Percentiles rank a stretch among this genome's conserved stretches.
phyloP scores from a whole-genome alignment of 306 rosid species.

The Leucaena leucocephala region DNA sequence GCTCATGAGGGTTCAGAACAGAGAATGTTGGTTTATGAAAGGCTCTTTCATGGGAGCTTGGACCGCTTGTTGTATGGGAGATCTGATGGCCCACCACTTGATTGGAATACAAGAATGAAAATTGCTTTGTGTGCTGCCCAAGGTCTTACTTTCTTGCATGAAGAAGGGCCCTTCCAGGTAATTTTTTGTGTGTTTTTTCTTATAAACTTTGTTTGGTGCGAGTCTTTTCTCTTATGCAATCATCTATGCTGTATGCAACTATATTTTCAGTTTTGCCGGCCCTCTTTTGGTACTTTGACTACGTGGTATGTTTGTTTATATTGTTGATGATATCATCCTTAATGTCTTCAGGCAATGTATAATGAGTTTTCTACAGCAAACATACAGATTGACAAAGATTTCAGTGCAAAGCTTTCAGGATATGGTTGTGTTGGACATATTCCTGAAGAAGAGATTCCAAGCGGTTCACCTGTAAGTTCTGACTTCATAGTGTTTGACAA shows the following conservation, averaged over 20 bases:
- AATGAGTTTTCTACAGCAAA: conserved; percentile 90
- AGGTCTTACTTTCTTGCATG: conserved; percentile 97
- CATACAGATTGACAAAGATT: conserved; percentile 97
- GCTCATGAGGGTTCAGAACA: conserved; percentile 85
- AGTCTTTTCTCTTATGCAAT: neutral
- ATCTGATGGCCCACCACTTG: conserved; percentile 91
- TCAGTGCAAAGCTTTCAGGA: conserved; percentile 99
- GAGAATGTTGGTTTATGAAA: conserved; percentile 86
- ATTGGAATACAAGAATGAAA: conserved; percentile 97
- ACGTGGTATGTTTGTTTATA: neutral
- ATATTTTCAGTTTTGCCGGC: neutral
- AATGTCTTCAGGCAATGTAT: conserved; percentile 88
- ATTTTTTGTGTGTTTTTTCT: neutral
- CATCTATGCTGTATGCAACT: conserved; percentile 3
- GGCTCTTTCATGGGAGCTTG: conserved; percentile 93
- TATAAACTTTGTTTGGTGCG: neutral
- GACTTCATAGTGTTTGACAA: conserved; percentile 13
- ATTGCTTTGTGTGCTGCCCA: conserved; percentile 92
- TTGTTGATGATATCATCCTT: conserved; percentile 36
- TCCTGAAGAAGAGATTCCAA: conserved; percentile 84
- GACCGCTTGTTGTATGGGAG: conserved; percentile 84
- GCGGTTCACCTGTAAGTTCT: conserved; percentile 73
- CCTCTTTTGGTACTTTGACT: neutral
- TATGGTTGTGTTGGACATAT: conserved; percentile 94
- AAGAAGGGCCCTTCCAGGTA: conserved; percentile 99